Evolutionary conservation across 139 green algal species (phyloP), one percentile per base, ranked within the genome.

Genomic region (Volvox reticuliferus): DNA sequence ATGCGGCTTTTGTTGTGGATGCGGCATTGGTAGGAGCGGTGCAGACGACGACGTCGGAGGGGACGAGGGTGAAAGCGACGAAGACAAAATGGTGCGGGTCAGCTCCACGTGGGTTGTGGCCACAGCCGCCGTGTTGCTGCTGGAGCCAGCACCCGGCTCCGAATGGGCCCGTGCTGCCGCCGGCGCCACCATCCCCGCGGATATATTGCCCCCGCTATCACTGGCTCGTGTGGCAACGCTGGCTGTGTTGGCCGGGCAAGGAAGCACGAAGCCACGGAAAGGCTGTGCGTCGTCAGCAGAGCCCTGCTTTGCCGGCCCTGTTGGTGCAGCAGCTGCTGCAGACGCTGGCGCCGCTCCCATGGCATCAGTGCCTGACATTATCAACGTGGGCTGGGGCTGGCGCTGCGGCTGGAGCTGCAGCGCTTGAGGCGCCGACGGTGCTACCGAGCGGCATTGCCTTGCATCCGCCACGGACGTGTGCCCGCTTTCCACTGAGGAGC

Each of bases 321-420:
- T 1, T 79, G 77, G 6, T 82, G 77, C 32, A 65, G 77, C 77
- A 44, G 77, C 77, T 82, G 77, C 73, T 33, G 73, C 73, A 79
- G 73, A n/a, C 26, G 24, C 73, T 32, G 73, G 9, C 44, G 44
- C 44, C 5, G 9, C 44, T 55, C 44, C 44, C 44, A 55, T 14
- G 44, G 44, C 44, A 5, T 55, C n/a, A n/a, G n/a, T n/a, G n/a
- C n/a, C n/a, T n/a, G n/a, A n/a, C n/a, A n/a, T n/a, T n/a, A n/a
- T n/a, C n/a, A n/a, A n/a, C n/a, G n/a, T n/a, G n/a, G n/a, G n/a
- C n/a, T n/a, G n/a, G n/a, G n/a, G n/a, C n/a, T n/a, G n/a, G n/a
- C n/a, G n/a, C n/a, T n/a, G n/a, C n/a, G n/a, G 44, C 44, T 55
- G 44, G 5, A 14, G 44, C 44, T 5, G 44, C 44, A 55, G 44